Base-by-base conservation (phyloP, 2,329 filamentous ascomycete species). In the Pyrenophora tritici-repentis region DNA sequence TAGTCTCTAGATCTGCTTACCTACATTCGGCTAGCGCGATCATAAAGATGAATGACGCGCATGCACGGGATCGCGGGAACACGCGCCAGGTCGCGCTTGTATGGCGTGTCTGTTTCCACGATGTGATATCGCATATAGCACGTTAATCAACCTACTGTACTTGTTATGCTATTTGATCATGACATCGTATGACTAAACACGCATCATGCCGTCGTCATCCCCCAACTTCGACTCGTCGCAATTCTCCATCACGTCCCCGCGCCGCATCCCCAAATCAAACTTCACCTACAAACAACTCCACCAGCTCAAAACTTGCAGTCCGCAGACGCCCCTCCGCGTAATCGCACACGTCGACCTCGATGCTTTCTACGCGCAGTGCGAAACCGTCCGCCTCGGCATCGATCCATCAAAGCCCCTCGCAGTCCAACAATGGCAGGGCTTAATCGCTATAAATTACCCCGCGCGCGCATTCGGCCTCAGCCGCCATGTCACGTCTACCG, bases 361-460 rank as follows among this genome's bases (percentile, higher is more conserved):
- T 82, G 93, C 93, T 33, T 99, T 99, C 75, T 99, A 99, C 73
- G 79, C 78, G 3, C 94, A 99, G 78, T 97, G 91, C 70, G 94
- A 99, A 76, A 95, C 92, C 83, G 86, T 96, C 8, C 86, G 94
- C 6, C 81, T 97, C 37, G 86, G 86, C 10, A 78, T 89, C 9
- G 78, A 87, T 12, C 86, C 90, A 55, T 84, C 91, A 50, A 83
- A 86, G 59, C 94, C 94, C 8, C 82, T 99, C 18, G 94, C 91
- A 1, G 94, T 99, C 16, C 92, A 95, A 70, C 93, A 97, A 79
- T 97, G 89, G 89, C 89, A 95, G 73, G 91, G 89, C 7, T 81
- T 99, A 18, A 99, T 99, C 69, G 94, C 94, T 3, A 86, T 99
- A 73, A 99, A 99, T 76, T 99, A 99, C 68, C 86, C 94, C 2